Evolutionary conservation across 2,329 filamentous ascomycete species (phyloP).

Genomic region (Apiospora koreana): DNA sequence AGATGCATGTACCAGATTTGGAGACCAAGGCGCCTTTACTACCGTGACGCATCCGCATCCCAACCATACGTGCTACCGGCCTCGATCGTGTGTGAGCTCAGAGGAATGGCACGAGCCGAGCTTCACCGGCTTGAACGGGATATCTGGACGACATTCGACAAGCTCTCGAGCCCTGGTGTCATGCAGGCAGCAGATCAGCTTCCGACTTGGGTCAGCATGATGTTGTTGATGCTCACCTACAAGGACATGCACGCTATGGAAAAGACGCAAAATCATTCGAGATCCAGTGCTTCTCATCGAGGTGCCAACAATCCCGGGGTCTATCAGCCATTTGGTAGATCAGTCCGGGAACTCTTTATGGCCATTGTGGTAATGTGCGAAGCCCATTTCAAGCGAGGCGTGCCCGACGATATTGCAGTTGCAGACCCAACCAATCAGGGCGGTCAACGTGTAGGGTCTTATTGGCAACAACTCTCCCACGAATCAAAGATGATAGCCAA

Average conservation of each 20-base stretch:
- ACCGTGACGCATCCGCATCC: neutral
- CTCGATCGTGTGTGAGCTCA: constrained; percentile 27
- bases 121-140: constrained; percentile 22
- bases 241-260: constrained; percentile 33
- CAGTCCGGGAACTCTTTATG: constrained; percentile 23
- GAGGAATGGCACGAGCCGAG: constrained; percentile 28
- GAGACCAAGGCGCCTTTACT: constrained; percentile 43
- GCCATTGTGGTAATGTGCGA: constrained; percentile 32
- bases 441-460: constrained; percentile 6
- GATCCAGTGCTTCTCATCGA: constrained; percentile 19
- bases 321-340: constrained; percentile 6
- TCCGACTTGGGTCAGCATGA: constrained; percentile 49
- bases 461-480: constrained; percentile 9
- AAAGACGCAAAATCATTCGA: constrained; percentile 16
- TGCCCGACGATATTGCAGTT: constrained; percentile 9
- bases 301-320: neutral
- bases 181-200: constrained; percentile 38
- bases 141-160: constrained; percentile 1
- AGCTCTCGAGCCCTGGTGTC: neutral
- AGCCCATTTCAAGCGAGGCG: constrained; percentile 20
- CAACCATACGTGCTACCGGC: constrained; percentile 39
- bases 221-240: constrained; percentile 52
- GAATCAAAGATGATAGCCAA: constrained; percentile 9
- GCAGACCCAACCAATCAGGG: neutral
- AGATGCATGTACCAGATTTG: constrained; percentile 53